These are phyloP conservation scores for Neoascochyta sp. DNA, from an alignment of 2,329 filamentous ascomycete species.

Conservation along the genomic window DNA sequence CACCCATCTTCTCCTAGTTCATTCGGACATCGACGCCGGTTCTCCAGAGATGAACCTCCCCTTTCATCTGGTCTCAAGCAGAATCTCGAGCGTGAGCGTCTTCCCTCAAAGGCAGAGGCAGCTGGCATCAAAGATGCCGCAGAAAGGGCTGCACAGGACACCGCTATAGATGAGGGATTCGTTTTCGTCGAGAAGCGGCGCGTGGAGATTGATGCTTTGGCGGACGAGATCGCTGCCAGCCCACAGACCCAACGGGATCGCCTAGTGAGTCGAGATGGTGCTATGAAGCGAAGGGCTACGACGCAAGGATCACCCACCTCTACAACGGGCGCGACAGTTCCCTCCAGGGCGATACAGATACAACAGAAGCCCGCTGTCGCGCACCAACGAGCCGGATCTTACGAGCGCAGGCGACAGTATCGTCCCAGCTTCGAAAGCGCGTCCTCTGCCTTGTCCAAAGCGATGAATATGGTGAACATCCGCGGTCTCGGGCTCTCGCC, in stretches of 20 bases:
- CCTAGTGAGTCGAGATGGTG: slow-evolving; percentile 53
- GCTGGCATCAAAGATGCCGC: slow-evolving; percentile 46
- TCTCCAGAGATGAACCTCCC: slow-evolving; percentile 48
- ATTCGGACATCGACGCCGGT: slow-evolving; percentile 60
- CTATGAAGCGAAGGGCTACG: slow-evolving; percentile 71
- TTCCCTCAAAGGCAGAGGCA: slow-evolving; percentile 39
- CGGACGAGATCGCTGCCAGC: slow-evolving; percentile 87
- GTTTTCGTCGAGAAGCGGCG: slow-evolving; percentile 92
- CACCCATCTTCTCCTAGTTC: slow-evolving; percentile 34
- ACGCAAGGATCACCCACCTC: slow-evolving; percentile 70
- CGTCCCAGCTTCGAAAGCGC: slow-evolving; percentile 70
- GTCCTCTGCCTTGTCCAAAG: slow-evolving; percentile 89
- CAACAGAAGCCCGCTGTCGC: slow-evolving; percentile 58
- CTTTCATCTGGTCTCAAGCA: slow-evolving; percentile 49
- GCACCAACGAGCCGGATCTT: slow-evolving; percentile 74
- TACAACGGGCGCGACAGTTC: slow-evolving; percentile 64
- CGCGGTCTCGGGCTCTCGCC: slow-evolving; percentile 68
- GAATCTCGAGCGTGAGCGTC: slow-evolving; percentile 43
- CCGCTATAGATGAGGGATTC: slow-evolving; percentile 89
- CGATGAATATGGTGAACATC: slow-evolving; percentile 85
- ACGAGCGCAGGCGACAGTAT: slow-evolving; percentile 74
- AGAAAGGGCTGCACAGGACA: slow-evolving; percentile 74
- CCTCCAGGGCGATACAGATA: slow-evolving; percentile 72
- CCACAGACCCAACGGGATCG: slow-evolving; percentile 54
- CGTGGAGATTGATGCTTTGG: slow-evolving; percentile 95